Percentiles rank a stretch among this genome's conserved stretches.
Evolutionary conservation across 257 asterid species (phyloP).

Genomic region (Solanum bulbocastanum): DNA sequence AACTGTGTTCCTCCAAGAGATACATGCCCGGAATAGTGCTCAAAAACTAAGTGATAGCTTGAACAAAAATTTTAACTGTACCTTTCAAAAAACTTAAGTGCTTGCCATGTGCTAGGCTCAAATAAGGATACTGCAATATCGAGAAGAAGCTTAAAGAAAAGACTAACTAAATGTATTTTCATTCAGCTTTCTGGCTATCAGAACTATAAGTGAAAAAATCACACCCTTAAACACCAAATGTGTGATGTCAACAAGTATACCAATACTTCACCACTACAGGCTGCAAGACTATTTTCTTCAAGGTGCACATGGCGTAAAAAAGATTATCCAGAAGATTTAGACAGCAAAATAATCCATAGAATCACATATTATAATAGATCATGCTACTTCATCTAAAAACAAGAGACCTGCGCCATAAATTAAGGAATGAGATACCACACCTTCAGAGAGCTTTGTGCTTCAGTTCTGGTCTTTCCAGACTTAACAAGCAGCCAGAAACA

Average conservation of each 20-base stretch:
- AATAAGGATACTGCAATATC: not conserved
- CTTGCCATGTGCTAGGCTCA: not conserved
- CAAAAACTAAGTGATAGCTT: not conserved
- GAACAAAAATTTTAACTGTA: not conserved
- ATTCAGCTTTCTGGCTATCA: not conserved
- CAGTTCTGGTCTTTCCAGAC: slow-evolving; percentile 68
- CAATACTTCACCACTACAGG: not conserved
- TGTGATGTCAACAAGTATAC: not conserved
- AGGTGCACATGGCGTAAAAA: not conserved
- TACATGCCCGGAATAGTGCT: not conserved
- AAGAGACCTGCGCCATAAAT: not conserved
- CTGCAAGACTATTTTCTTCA: not conserved
- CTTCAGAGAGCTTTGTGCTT: slow-evolving; percentile 64
- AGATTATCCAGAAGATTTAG: not conserved
- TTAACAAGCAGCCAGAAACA: slow-evolving; percentile 96
- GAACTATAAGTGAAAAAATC: not conserved
- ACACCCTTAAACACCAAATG: not conserved
- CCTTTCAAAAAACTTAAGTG: not conserved
- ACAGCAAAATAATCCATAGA: not conserved
- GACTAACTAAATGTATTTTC: not conserved
- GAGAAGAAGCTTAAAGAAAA: not conserved
- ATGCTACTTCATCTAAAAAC: not conserved
- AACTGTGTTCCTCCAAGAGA: not conserved
- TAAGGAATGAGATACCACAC: slow-evolving; percentile 11
- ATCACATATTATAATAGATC: not conserved